Base-by-base conservation (phyloP, 768 basidiomycete species). In the Gautieria morchelliformis region DNA sequence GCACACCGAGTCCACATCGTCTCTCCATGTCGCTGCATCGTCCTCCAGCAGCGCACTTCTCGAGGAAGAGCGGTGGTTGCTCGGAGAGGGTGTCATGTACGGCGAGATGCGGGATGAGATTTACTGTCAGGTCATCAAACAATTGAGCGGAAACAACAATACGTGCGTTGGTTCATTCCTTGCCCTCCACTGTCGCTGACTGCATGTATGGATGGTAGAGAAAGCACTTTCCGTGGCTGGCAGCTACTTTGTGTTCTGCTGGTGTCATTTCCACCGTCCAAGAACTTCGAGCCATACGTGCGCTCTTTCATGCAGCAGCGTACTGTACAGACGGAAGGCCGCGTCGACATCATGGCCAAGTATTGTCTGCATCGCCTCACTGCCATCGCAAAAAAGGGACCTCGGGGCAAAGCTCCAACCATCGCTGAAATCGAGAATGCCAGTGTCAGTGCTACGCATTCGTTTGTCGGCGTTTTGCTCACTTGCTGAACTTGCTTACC, bases 121-220 rank as follows among this genome's bases (percentile, higher is more conserved):
- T 51, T 97, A 90, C 63, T 93, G 90, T 65, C 94, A 96, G 63
- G 62, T 90, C 24, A 85, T 94, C 82, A 96, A 96, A 67, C 94
- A 96, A 69, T 73, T 95, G 14, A 89, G 81, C 1, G 78, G 78
- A 44, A 96, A 96, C 68, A 83, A 90, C 10, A 84, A 78, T 68
- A 73, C 84, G 84, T 92, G 65, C 63, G 89, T 80, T 9, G 3
- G 15, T 37, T 11, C 9, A 32, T 53, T 19, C 42, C 30, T 19
- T 20, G 30, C 17, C 48, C 22, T 22, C 37, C 32, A 11, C 22
- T 20, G 8, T 9, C 32, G n/a, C 48, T 49, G 48, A 30, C 11
- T 33, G 15, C 58, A 14, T 46, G 20, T 50, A 32, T 37, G 35
- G 8, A 11, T 60, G 50, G 17, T 62, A 93, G 90, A 19, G 89